phyloP scores from a whole-genome alignment of 306 rosid genomes.

The Trifolium dubium region DNA sequence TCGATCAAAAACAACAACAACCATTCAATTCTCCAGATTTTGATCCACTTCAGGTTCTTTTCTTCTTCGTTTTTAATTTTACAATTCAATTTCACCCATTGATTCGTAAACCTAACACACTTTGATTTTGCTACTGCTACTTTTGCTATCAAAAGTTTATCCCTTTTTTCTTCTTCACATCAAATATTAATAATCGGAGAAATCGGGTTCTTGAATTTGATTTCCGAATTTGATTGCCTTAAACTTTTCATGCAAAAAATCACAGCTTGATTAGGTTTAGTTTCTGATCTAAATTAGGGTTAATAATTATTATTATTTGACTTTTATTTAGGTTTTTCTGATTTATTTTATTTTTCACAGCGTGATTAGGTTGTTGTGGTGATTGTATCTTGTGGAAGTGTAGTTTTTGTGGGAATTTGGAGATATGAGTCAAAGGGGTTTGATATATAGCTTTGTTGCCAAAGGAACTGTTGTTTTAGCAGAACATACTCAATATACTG shows the following conservation, averaged over 20 bases:
- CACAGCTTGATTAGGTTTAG: constrained; percentile 6
- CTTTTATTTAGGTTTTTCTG: background rate
- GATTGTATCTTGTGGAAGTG: constrained; percentile 18
- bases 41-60: constrained; percentile 30
- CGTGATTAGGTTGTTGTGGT: constrained; percentile 36
- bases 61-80: background rate
- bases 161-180: background rate
- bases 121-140: background rate
- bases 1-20: constrained; percentile 11
- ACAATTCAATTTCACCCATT: background rate
- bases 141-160: background rate
- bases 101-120: constrained; percentile 24
- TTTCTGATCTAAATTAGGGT: constrained; percentile 28
- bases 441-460: constrained; percentile 95
- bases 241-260: no score
- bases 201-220: background rate
- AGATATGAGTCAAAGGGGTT: constrained; percentile 90
- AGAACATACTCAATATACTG: constrained; percentile 84
- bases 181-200: background rate
- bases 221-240: background rate
- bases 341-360: constrained; percentile 27
- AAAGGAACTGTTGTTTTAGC: constrained; percentile 90
- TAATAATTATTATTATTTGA: background rate
- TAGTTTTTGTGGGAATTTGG: constrained; percentile 51
- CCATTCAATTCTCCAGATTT: constrained; percentile 20